These are phyloP conservation scores for Luvunga scandens DNA, from an alignment of 345 rosid genomes.

Conservation along the genomic window DNA sequence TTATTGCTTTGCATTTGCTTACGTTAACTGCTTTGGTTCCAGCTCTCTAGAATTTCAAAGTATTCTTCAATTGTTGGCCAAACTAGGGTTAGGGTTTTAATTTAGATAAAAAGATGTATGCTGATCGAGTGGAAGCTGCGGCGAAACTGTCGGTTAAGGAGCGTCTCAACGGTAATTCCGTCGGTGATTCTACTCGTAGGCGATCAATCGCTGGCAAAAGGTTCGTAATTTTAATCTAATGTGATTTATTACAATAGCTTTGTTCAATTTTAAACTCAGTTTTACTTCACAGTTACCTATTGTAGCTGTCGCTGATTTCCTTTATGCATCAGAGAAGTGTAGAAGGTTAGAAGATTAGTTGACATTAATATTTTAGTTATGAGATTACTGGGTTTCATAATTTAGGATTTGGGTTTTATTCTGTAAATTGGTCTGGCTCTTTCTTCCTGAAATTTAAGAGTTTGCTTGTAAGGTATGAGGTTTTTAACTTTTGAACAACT, in stretches of 20 bases:
- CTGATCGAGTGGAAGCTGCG: constrained; percentile 84
- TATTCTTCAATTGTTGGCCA: not conserved
- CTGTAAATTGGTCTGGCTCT: not conserved
- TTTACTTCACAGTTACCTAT: not conserved
- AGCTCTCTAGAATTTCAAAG: not conserved
- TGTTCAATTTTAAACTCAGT: not conserved
- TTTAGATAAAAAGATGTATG: constrained; percentile 61
- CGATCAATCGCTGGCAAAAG: constrained; percentile 80
- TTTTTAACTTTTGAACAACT: not conserved
- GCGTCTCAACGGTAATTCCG: constrained; percentile 68
- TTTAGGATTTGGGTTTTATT: not conserved
- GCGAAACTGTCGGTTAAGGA: constrained; percentile 60
- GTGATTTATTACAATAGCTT: not conserved
- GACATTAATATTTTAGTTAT: not conserved
- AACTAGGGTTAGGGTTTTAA: constrained; percentile 39
- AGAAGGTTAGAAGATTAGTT: not conserved
- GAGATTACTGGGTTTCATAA: not conserved
- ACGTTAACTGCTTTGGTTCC: not conserved
- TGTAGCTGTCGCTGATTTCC: not conserved
- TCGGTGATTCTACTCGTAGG: constrained; percentile 43
- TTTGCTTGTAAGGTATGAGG: not conserved
- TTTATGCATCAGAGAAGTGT: not conserved
- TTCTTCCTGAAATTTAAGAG: not conserved
- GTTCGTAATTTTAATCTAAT: constrained; percentile 27
- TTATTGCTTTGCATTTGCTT: not conserved